phyloP scores from a whole-genome alignment of 495 filamentous ascomycete genomes.

The Annulohypoxylon bovei region DNA sequence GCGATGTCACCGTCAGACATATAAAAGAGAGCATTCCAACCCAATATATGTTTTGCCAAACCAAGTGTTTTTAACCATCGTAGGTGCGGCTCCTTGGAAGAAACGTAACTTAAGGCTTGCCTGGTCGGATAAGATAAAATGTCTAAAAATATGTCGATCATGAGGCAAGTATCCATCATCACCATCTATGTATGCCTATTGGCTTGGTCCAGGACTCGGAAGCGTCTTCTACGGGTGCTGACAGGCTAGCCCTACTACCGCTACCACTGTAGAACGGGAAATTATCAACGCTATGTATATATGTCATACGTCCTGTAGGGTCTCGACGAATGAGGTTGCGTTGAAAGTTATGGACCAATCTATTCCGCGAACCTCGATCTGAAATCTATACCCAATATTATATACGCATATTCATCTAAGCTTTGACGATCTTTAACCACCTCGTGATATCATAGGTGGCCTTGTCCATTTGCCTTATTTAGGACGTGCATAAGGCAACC shows the following conservation, averaged over 20 bases:
- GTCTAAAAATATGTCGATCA: conserved; percentile 12
- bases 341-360: conserved; percentile 14
- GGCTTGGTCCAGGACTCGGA: not conserved
- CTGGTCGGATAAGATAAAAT: not conserved
- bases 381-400: conserved; percentile 13
- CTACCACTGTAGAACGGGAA: conserved; percentile 12
- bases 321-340: conserved; percentile 10
- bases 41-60: not conserved
- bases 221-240: conserved; percentile 5
- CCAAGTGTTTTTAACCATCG: not conserved
- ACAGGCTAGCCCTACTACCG: conserved; percentile 33
- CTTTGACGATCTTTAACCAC: conserved; percentile 17
- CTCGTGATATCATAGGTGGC: conserved; percentile 33
- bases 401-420: not conserved
- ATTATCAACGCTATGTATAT: conserved; percentile 18
- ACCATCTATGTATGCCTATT: not conserved
- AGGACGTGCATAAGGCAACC: conserved; percentile 28
- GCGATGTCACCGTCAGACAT: conserved; percentile 12
- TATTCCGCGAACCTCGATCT: conserved; percentile 21
- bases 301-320: conserved; percentile 11
- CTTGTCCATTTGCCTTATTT: conserved; percentile 20
- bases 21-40: conserved; percentile 1
- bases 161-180: conserved; percentile 3
- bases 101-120: not conserved
- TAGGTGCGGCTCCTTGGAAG: not conserved